phyloP scores from a whole-genome alignment of 805 yeast genomes.

The Saccharomycopsis schoenii region DNA sequence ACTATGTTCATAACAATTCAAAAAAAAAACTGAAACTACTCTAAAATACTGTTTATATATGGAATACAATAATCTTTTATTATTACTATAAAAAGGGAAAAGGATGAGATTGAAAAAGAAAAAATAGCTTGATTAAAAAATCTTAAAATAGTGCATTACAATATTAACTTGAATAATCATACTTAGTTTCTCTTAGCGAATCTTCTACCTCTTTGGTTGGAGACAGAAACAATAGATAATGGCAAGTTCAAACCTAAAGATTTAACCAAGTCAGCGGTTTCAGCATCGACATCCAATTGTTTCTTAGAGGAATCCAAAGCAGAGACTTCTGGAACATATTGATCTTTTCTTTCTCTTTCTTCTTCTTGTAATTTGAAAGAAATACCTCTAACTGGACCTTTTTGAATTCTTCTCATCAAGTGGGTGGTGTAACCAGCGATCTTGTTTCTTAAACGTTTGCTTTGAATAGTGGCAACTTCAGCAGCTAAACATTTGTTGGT shows the following conservation, averaged over 20 bases:
- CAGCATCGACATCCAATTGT: conserved; percentile 51
- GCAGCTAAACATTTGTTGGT: conserved; percentile 99
- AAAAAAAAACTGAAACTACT: too few relatives aligned
- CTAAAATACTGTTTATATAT: neutral
- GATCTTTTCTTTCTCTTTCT: conserved; percentile 99
- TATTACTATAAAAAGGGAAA: neutral
- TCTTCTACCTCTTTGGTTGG: conserved; percentile 89
- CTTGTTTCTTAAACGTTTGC: conserved; percentile 99
- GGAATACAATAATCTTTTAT: neutral
- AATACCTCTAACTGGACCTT: conserved; percentile 99
- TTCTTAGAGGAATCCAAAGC: conserved; percentile 97
- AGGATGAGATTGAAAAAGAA: neutral
- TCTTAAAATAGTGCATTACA: neutral
- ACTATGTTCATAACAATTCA: too few relatives aligned
- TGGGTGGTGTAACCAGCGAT: conserved; percentile 99
- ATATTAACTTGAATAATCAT: neutral
- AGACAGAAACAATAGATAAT: conserved; percentile 73
- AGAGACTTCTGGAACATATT: conserved; percentile 99
- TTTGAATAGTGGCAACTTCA: conserved; percentile 97
- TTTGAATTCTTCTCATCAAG: conserved; percentile 99
- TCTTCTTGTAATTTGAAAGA: conserved; percentile 99
- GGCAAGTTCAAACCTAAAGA: conserved; percentile 52
- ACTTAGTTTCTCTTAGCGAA: conserved; percentile 77
- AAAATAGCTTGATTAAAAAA: neutral
- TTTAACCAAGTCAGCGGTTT: conserved; percentile 18